These are phyloP conservation scores for Glycine soja DNA, from an alignment of 306 rosid genomes.

Conservation along the genomic window DNA sequence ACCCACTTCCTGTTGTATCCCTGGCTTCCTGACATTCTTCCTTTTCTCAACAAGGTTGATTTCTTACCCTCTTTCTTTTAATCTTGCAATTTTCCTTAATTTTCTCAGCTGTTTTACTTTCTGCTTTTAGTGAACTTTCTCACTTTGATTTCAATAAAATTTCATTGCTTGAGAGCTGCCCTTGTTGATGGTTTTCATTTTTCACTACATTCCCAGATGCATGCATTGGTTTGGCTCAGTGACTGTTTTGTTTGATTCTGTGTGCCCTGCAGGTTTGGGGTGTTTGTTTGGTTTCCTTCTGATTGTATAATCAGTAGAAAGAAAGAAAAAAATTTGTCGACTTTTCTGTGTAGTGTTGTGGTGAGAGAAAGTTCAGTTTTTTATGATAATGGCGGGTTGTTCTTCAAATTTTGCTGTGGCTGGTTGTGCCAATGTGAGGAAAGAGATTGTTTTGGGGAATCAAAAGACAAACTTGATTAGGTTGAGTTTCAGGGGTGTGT, in stretches of 20 bases:
- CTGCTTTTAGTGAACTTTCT: background rate
- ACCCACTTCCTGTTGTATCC: background rate
- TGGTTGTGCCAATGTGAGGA: slow-evolving; percentile 49
- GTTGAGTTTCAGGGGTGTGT: slow-evolving; percentile 54
- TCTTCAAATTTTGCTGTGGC: slow-evolving; percentile 59
- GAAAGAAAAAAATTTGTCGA: slow-evolving; percentile 51
- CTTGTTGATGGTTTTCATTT: slow-evolving; percentile 1
- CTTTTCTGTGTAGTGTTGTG: slow-evolving; percentile 41
- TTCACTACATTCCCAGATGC: background rate
- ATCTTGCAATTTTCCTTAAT: slow-evolving; percentile 2
- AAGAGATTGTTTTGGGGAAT: slow-evolving; percentile 56
- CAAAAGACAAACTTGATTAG: slow-evolving; percentile 47
- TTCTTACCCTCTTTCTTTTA: background rate
- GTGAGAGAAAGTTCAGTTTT: slow-evolving; percentile 23
- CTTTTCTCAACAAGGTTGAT: slow-evolving; percentile 35
- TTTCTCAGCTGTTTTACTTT: slow-evolving; percentile 22
- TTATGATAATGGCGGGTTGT: slow-evolving; percentile 60
- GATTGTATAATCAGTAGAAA: slow-evolving; percentile 37
- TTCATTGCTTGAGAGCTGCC: slow-evolving; percentile 12
- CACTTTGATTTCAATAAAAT: background rate
- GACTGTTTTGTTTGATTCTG: slow-evolving; percentile 21
- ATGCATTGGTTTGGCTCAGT: slow-evolving; percentile 36
- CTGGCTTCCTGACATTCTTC: background rate
- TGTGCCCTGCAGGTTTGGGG: slow-evolving; percentile 38
- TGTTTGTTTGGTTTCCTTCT: slow-evolving; percentile 9